Evolutionary conservation across 768 basidiomycete genomes (phyloP).

Genomic region (Ephemerocybe angulata): DNA sequence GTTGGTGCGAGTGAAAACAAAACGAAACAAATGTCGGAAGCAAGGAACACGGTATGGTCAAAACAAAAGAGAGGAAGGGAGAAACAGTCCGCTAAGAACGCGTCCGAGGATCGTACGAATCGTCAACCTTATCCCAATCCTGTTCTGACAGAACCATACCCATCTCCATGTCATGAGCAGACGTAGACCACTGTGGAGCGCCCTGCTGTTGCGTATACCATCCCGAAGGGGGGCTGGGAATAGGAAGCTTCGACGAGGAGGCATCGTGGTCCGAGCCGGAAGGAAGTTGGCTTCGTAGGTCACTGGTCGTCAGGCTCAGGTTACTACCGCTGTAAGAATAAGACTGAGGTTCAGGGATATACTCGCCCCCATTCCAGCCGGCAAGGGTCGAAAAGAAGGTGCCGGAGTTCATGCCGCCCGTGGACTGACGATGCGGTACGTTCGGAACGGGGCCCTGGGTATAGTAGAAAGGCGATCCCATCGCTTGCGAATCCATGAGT

Average conservation of each 20-base stretch:
- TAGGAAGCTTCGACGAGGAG: neutral
- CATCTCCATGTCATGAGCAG: neutral
- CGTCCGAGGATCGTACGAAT: neutral
- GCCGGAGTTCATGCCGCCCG: conserved; percentile 7
- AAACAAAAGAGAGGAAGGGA: neutral
- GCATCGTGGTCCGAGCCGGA: neutral
- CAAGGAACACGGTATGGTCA: neutral
- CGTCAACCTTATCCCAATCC: conserved; percentile 1
- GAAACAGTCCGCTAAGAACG: neutral
- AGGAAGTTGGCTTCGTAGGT: neutral
- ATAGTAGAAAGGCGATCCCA: conserved; percentile 19
- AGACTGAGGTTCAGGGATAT: too few relatives aligned
- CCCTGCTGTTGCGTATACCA: neutral
- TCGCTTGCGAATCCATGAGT: neutral
- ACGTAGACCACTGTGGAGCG: neutral
- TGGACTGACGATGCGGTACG: conserved; percentile 12
- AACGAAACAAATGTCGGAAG: neutral
- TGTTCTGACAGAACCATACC: neutral
- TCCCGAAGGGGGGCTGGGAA: too few relatives aligned
- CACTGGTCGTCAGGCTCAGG: too few relatives aligned
- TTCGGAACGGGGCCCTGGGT: conserved; percentile 9
- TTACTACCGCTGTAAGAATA: conserved; percentile 11
- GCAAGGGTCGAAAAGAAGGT: conserved; percentile 22
- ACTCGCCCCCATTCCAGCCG: conserved; percentile 38
- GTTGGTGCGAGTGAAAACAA: neutral